Evolutionary conservation across 116 monocot genomes (phyloP), one percentile per base, ranked within the genome.

Genomic region (Posidonia oceanica): DNA sequence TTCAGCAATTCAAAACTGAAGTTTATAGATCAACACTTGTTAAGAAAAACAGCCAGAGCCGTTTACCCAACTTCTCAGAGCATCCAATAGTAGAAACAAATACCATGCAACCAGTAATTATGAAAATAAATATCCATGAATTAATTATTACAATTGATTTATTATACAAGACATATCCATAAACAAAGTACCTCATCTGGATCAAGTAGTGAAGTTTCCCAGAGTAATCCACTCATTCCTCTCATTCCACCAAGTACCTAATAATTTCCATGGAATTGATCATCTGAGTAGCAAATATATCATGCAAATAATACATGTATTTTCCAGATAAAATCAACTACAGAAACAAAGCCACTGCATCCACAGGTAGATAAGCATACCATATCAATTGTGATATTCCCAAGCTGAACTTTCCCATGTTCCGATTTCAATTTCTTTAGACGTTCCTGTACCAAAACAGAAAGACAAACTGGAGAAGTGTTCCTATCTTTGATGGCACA

Each of bases 241-340:
- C 99, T 88, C 99, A 99, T 99, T 77, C 99, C 99, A 73, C 99
- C 90, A 71, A 99, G 80, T 54, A 99, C 99, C 99, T 99, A 68
- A 20, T 48, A 36, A 75, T 73, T 61, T 52, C 40, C 22, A 51
- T 59, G 69, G 39, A 72, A 51, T 69, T 57, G 38, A 39, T 29
- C 15, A 69, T 56, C 38, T 21, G 36, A 39, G 29, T 39, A 23
- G n/a, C 14, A 54, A 57, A 21, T 48, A 21, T 12, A 36, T 62
- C 36, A 6, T 37, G 0, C 29, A 29, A 29, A 29, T 29, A 62
- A 23, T 62, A 14, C 62, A 62, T 14, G 4, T 62, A 58, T 18
- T 15, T 58, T 20, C 5, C 18, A 65, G 36, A 39, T 44, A 65
- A 40, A 44, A 65, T 18, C 6, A 63, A 63, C 22, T 23, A 13